phyloP scores from a whole-genome alignment of 805 yeast species.

The Debaryomyces hansenii region DNA sequence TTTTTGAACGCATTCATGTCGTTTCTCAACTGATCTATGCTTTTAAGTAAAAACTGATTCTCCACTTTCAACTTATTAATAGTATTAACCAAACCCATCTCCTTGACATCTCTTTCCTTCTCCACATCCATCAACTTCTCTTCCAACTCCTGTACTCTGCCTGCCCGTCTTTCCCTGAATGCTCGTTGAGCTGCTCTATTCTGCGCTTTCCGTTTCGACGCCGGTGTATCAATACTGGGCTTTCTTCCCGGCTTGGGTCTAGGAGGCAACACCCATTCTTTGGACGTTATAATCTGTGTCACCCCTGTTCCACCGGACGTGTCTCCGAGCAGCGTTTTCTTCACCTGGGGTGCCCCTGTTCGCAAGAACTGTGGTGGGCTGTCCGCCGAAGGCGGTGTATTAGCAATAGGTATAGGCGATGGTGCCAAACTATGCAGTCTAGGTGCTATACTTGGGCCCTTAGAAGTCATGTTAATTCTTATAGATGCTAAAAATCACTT shows the following conservation, averaged over 20 bases:
- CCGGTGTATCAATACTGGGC: slow-evolving; percentile 75
- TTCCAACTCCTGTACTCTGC: slow-evolving; percentile 76
- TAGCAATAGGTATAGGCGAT: slow-evolving; percentile 16
- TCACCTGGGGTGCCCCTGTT: neutral
- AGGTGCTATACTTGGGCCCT: slow-evolving; percentile 19
- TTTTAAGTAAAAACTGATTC: slow-evolving; percentile 42
- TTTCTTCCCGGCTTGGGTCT: slow-evolving; percentile 63
- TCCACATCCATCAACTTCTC: slow-evolving; percentile 65
- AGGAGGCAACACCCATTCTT: slow-evolving; percentile 62
- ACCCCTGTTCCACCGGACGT: slow-evolving; percentile 2
- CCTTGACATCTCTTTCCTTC: slow-evolving; percentile 61
- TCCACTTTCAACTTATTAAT: slow-evolving; percentile 49
- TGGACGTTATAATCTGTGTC: slow-evolving; percentile 56
- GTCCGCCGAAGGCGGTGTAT: slow-evolving; percentile 6
- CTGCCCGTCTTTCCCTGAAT: slow-evolving; percentile 83
- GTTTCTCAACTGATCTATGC: slow-evolving; percentile 40
- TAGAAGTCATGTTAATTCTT: slow-evolving; percentile 8
- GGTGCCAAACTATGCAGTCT: slow-evolving; percentile 15
- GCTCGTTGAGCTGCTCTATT: slow-evolving; percentile 95
- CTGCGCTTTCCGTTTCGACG: slow-evolving; percentile 83
- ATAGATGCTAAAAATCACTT: neutral
- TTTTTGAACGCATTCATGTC: slow-evolving; percentile 27
- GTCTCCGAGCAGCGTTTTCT: neutral
- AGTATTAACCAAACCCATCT: slow-evolving; percentile 52
- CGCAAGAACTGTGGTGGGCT: slow-evolving; percentile 1